Conservation (phyloP, 2,329 filamentous ascomycete genomes). For the Aureobasidium namibiae region DNA sequence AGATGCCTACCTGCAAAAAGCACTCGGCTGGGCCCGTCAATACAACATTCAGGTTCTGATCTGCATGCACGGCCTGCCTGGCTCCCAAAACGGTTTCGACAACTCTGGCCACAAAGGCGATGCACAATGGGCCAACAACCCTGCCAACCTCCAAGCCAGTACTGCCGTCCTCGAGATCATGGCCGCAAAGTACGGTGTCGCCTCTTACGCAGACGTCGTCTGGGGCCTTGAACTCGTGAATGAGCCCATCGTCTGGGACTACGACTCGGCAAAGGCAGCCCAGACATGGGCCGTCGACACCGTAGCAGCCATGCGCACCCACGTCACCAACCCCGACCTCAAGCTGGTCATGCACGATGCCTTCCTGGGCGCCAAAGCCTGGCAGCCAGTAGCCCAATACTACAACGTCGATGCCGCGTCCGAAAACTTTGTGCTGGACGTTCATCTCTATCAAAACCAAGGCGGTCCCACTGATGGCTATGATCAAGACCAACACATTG, state of each 20-base stretch:
- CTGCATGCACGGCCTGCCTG: constrained; percentile 49
- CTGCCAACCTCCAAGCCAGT: constrained; percentile 40
- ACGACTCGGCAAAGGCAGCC: constrained; percentile 34
- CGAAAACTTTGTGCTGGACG: constrained; percentile 55
- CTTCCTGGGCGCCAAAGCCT: constrained; percentile 42
- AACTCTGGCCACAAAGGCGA: constrained; percentile 47
- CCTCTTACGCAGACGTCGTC: constrained; percentile 49
- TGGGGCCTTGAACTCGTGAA: constrained; percentile 50
- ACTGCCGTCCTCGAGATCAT: constrained; percentile 50
- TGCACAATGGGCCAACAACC: constrained; percentile 37
- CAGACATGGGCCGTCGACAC: constrained; percentile 49
- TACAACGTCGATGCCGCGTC: constrained; percentile 40
- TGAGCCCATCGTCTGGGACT: constrained; percentile 43
- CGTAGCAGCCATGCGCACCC: constrained; percentile 32
- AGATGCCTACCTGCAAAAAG: constrained; percentile 45
- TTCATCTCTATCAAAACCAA: constrained; percentile 47
- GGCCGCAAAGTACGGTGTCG: constrained; percentile 47
- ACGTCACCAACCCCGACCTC: constrained; percentile 20
- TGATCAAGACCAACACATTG: constrained; percentile 33
- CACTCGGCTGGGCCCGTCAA: constrained; percentile 47
- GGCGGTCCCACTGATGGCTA: constrained; percentile 27
- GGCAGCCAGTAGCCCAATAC: constrained; percentile 55
- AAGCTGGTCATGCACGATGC: constrained; percentile 51
- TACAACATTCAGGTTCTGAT: constrained; percentile 48
- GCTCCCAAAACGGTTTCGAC: constrained; percentile 54